These are phyloP conservation scores for Fusarium keratoplasticum DNA, from an alignment of 2,329 filamentous ascomycete species.

Conservation along the genomic window DNA sequence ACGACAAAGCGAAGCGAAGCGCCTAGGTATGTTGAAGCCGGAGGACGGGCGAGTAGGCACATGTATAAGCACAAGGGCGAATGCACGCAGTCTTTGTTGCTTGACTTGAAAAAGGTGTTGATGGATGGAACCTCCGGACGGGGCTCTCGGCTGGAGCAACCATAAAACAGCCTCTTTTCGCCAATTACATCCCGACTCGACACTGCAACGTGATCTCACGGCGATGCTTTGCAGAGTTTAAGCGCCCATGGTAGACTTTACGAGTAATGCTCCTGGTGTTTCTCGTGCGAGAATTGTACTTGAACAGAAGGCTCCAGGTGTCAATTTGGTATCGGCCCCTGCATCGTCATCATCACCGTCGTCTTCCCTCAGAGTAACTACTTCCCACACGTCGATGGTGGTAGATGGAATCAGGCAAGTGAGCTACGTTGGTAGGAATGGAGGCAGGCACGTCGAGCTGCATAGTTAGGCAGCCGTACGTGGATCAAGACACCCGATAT, in stretches of 20 bases:
- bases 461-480: neutral
- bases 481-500: neutral
- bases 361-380: neutral
- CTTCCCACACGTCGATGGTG: neutral
- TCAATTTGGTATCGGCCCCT: neutral
- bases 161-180: conserved; percentile 14
- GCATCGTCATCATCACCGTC: neutral
- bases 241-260: conserved; percentile 11
- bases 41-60: neutral
- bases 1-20: neutral
- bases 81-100: neutral
- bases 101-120: neutral
- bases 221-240: neutral
- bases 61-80: neutral
- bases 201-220: conserved; percentile 1
- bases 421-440: neutral
- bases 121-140: neutral
- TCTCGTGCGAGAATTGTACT: neutral
- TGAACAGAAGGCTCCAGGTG: neutral
- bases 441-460: neutral
- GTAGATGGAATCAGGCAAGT: neutral
- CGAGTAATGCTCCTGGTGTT: neutral
- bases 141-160: neutral
- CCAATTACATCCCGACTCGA: conserved; percentile 3
- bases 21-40: neutral